Base-by-base conservation (phyloP, 768 basidiomycete genomes). In the Lactarius quietus region DNA sequence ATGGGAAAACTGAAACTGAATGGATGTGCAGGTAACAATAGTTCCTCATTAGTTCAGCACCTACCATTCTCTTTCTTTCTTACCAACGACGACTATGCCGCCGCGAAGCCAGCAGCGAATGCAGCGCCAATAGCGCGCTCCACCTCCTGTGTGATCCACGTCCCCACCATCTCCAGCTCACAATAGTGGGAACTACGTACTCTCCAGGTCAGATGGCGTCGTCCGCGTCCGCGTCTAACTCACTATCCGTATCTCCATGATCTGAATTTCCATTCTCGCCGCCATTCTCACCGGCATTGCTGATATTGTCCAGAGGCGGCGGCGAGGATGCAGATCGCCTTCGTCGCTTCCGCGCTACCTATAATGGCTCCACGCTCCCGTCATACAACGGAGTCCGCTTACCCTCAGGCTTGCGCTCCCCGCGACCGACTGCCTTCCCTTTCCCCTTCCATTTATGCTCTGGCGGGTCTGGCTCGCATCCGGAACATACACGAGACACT, bases 81-180 rank as follows among this genome's bases (percentile, higher is more conserved):
- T 48, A 12, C 36, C 36, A 8, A 5, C 14, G 9, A 9, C 12
- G 3, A 38, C 3, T 2, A 38, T 14, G 9, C 14, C 12, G 12
- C 14, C 14, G 14, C 14, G 14, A 14, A 1, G 12, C 38, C 38
- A 38, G 15, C 15, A 3, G 38, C 61, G 28, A 66, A 54, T 17
- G 65, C 65, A 0, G 38, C 61, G 6, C 65, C 41, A 23, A 66
- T 66, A 55, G 65, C 61, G 20, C 65, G 61, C 41, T 45, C 51
- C 56, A 66, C 52, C 51, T 62, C 65, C 39, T 62, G 61, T 1
- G 65, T 33, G 12, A 65, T 52, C 55, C 60, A 52, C 23, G 31
- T 41, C 54, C 55, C 51, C 29, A 39, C 41, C 10, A 12, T 10
- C 41, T 43, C 45, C 45, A 39, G 5, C 4, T 45, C 3, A 15